Evolutionary conservation across 257 asterid genomes (phyloP), one percentile per base, ranked within the genome.

Genomic region (Capsicum rhomboideum): DNA sequence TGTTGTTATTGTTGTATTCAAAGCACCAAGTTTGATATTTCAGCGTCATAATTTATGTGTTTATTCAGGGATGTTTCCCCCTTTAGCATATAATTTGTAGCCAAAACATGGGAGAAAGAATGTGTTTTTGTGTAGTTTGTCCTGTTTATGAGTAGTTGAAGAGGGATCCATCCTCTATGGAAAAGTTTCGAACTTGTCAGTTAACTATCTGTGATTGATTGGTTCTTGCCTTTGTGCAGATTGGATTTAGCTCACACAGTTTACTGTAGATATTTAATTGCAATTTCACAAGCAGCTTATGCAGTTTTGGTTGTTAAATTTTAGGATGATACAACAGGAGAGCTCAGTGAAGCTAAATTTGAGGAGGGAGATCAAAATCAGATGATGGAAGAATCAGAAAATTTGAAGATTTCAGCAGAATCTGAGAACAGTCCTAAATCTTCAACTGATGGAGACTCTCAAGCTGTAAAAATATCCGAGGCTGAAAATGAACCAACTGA

Each of bases 251-350:
- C 80, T 74, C 58, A 46, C n/a, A 37, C 31, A 12, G 44, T 79
- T 56, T 56, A 44, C 6, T 42, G 1, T 44, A 11, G 79, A 7
- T n/a, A 74, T 21, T 14, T 74, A n/a, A 80, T 64, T 67, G 55
- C 29, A 21, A 77, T 55, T 55, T 55, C 10, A 42, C 54, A 20
- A 34, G 68, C 44, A 80, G 78, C 84, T 87, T 20, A 84, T 82
- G 17, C 21, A 52, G 69, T 59, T 21, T 13, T 77, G 44, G 63
- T 83, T 56, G 29, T 67, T 71, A 82, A 5, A 75, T 81, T 86
- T 79, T 81, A 94, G 97, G 93, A 89, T n/a, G 83, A 86, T 79
- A 71, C 29, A 69, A 68, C 86, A 46, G 84, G 49, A 72, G 94
- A 90, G 40, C 37, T 18, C 29, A 63, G 82, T 37, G 88, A 85